Evolutionary conservation across 805 yeast genomes (phyloP).

Genomic region (Yamadazyma sp.): DNA sequence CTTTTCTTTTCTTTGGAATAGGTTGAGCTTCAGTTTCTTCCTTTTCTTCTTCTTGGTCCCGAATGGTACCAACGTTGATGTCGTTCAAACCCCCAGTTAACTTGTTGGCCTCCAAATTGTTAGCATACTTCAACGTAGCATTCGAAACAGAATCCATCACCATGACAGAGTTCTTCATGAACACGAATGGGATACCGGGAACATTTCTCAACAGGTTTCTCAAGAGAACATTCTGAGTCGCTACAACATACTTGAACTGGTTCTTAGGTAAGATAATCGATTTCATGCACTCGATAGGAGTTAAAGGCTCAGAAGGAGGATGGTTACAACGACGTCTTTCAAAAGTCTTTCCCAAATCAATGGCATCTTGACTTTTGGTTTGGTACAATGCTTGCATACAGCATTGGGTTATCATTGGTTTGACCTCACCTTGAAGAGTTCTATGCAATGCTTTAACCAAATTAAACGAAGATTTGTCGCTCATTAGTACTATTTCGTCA

Average conservation of each 20-base stretch:
- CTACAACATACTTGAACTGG: conserved; percentile 89
- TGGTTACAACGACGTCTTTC: conserved; percentile 96
- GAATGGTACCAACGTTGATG: conserved; percentile 46
- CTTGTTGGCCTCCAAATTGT: conserved; percentile 62
- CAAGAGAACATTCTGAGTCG: conserved; percentile 72
- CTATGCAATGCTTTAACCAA: conserved; percentile 76
- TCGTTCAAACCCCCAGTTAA: conserved; percentile 79
- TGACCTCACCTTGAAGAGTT: conserved; percentile 81
- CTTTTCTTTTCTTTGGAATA: conserved; percentile 51
- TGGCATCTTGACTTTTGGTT: conserved; percentile 70
- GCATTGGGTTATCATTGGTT: conserved; percentile 93
- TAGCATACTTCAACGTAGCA: conserved; percentile 49
- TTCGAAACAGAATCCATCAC: conserved; percentile 90
- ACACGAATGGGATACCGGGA: conserved; percentile 89
- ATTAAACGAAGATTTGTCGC: conserved; percentile 69
- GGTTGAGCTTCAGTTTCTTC: conserved; percentile 7
- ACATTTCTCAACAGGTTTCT: conserved; percentile 67
- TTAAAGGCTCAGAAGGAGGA: conserved; percentile 56
- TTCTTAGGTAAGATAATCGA: conserved; percentile 71
- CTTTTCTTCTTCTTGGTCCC: conserved; percentile 18
- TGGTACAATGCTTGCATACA: conserved; percentile 84
- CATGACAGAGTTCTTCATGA: conserved; percentile 89
- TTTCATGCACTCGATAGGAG: conserved; percentile 74
- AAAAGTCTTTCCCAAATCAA: conserved; percentile 73
- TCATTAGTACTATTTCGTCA: conserved; percentile 67